phyloP scores from a whole-genome alignment of 192 early-diverging fungal genomes.

The Coemansia asiatica region DNA sequence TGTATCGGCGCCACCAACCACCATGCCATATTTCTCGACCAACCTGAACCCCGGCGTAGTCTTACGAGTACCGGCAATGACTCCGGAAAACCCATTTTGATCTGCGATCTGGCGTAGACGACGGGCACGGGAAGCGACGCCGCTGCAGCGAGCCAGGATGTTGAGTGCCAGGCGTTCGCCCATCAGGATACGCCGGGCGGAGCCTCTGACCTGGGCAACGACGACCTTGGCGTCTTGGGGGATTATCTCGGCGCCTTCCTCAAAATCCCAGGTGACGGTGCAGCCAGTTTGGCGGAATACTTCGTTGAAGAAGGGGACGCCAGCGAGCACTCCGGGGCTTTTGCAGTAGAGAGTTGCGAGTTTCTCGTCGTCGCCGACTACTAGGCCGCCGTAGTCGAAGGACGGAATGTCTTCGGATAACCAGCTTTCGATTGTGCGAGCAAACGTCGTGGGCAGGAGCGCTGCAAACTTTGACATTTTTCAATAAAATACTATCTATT shows the following conservation, averaged over 20 bases:
- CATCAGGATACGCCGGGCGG: conserved; percentile 79
- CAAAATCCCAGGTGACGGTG: conserved; percentile 80
- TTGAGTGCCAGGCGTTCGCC: conserved; percentile 95
- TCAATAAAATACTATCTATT: no score
- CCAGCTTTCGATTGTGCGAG: conserved; percentile 75
- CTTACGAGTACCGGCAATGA: conserved; percentile 95
- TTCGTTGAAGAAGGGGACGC: conserved; percentile 93
- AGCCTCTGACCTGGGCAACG: conserved; percentile 81
- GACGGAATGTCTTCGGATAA: conserved; percentile 94
- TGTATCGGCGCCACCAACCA: conserved; percentile 94
- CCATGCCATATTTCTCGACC: conserved; percentile 97
- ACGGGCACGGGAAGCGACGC: conserved; percentile 75
- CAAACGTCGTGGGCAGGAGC: conserved; percentile 75
- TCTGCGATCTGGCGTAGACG: conserved; percentile 63
- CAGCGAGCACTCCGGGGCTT: conserved; percentile 84
- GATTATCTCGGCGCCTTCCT: conserved; percentile 79
- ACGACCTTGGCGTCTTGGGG: conserved; percentile 59
- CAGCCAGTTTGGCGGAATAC: conserved; percentile 90
- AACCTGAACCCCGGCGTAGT: conserved; percentile 97
- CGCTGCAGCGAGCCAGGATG: conserved; percentile 89
- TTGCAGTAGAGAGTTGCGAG: conserved; percentile 86
- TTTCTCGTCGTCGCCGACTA: conserved; percentile 86
- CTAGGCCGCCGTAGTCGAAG: conserved; percentile 97
- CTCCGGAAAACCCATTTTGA: conserved; percentile 70
- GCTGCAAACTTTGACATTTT: conserved; percentile 59